These are phyloP conservation scores for Volutella citrinella DNA, from an alignment of 2,329 filamentous ascomycete genomes.

Conservation along the genomic window DNA sequence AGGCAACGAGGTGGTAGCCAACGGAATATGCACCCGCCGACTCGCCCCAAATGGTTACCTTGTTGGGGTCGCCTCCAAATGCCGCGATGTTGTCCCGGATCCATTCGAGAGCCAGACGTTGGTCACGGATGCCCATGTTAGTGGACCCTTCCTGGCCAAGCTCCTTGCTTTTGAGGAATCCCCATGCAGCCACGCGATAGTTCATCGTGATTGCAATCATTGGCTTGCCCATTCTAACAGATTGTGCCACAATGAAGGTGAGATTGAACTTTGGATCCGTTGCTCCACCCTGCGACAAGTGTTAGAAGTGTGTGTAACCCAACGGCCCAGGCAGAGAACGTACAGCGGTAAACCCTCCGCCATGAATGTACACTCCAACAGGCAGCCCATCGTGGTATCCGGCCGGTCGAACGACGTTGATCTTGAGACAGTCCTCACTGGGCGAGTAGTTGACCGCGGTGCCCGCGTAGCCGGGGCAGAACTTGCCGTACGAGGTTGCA, in stretches of 20 bases:
- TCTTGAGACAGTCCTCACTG: conserved; percentile 14
- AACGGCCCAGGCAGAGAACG: no score
- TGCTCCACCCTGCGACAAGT: conserved; percentile 35
- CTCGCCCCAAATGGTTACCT: conserved; percentile 41
- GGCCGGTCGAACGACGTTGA: conserved; percentile 13
- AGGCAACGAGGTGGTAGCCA: not conserved
- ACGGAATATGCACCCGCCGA: conserved; percentile 12
- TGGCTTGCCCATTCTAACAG: conserved; percentile 32
- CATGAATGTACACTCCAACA: conserved; percentile 19
- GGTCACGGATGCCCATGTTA: conserved; percentile 49
- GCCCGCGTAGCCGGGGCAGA: conserved; percentile 11
- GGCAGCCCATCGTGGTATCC: conserved; percentile 12
- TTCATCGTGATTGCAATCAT: conserved; percentile 18
- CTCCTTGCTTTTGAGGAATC: conserved; percentile 45
- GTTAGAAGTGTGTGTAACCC: no score
- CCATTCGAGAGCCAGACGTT: conserved; percentile 46
- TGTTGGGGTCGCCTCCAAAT: conserved; percentile 43
- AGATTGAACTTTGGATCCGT: conserved; percentile 55
- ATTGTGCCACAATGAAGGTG: conserved; percentile 51
- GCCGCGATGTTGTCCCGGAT: conserved; percentile 43
- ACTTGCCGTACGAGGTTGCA: conserved; percentile 31
- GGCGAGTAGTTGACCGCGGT: not conserved
- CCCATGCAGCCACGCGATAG: conserved; percentile 30
- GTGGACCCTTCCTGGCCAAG: conserved; percentile 36
- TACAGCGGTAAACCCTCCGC: no score